Percentiles rank a stretch among this genome's conserved stretches.
Evolutionary conservation across 257 asterid species (phyloP).

Genomic region (Paulownia fortunei): DNA sequence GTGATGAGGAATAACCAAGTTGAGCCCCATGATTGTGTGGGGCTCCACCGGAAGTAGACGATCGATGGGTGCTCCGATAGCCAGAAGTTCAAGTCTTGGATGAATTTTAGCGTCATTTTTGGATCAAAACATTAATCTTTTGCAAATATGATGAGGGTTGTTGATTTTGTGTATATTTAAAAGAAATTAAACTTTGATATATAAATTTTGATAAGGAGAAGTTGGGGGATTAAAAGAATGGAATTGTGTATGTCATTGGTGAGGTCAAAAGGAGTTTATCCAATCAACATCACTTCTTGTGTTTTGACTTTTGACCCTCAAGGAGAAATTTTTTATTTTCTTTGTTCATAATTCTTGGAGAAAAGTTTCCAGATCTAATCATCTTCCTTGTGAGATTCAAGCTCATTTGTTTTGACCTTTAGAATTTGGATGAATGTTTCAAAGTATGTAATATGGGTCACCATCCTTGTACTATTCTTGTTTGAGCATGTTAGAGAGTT

Average conservation of each 20-base stretch:
- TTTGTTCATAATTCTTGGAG: background rate
- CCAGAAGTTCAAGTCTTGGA: slow-evolving; percentile 39
- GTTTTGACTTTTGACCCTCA: background rate
- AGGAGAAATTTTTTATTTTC: background rate
- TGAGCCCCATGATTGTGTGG: slow-evolving; percentile 58
- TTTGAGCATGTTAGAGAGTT: background rate
- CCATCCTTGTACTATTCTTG: background rate
- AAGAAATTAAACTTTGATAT: background rate
- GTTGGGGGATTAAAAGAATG: background rate
- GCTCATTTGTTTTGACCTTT: slow-evolving; percentile 12
- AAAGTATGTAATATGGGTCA: background rate
- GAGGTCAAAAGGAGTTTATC: slow-evolving; percentile 18
- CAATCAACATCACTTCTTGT: background rate
- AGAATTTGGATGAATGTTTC: slow-evolving; percentile 11
- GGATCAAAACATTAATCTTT: slow-evolving; percentile 5
- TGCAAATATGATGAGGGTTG: background rate
- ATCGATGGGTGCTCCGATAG: slow-evolving; percentile 66
- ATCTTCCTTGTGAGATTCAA: background rate
- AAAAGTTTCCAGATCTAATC: slow-evolving; percentile 2
- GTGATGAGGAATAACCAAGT: slow-evolving; percentile 77
- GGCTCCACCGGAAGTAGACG: slow-evolving; percentile 79
- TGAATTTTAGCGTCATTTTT: slow-evolving; percentile 6
- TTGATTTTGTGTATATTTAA: background rate
- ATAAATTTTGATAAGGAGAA: background rate
- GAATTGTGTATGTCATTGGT: slow-evolving; percentile 10